Evolutionary conservation across 108 stramenopile species (phyloP), one percentile per base, ranked within the genome.

Genomic region (Pseudonitzschia multistriata): DNA sequence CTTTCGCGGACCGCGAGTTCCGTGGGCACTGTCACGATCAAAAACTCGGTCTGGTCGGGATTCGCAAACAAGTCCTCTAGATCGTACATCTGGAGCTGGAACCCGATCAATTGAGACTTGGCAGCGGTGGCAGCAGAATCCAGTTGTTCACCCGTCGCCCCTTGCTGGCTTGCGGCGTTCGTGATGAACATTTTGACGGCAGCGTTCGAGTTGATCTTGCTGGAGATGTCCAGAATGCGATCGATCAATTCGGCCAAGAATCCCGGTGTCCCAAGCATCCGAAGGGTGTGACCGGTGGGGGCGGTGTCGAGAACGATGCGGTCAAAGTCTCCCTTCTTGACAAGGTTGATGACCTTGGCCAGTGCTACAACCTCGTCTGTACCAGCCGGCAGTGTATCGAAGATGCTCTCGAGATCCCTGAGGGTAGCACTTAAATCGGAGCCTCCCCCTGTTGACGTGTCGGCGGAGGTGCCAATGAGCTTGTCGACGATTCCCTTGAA

Each of bases 241-340:
- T 93, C 92, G 57, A 96, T 91, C 61, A 93, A 68, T 50, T 93
- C 92, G 14, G 90, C 91, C 15, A 94, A 36, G 67, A 89, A 93
- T 6, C 73, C 79, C 28, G 91, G 94, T 0, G 88, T 90, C 0
- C 84, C 89, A 49, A 98, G 84, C 93, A 98, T 93, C 28, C 96
- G 80, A 48, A 97, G 73, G 11, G 97, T 98, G 72, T 98, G 97
- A 4, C 97, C 97, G 3, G 97, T 97, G 17, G 97, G 97, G 2
- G 97, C 97, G 14, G 97, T 98, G 72, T 98, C 97, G 28, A 98
- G 68, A 1, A 98, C 85, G 22, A 98, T 90, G 13, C 96, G 82
- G 77, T 97, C 94, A 73, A 93, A 98, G 50, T 80, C 66, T 5
- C 90, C 92, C 45, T 89, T 81, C 62, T 88, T 89, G 5, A 93